Evolutionary conservation across 805 yeast genomes (phyloP).

Genomic region (Lipomyces oligophaga): DNA sequence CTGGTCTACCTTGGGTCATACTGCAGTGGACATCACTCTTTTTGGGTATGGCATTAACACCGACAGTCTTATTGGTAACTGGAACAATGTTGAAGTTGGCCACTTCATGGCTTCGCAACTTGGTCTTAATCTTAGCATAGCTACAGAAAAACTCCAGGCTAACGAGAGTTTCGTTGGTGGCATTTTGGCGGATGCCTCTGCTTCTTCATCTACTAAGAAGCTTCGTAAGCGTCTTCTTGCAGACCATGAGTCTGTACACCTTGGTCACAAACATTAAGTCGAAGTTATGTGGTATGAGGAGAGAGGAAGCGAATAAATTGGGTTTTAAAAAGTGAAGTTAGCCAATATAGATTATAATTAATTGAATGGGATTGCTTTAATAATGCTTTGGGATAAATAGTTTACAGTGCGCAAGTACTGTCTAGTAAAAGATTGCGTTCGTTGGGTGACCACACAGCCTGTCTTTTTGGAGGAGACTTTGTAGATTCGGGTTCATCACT

Average conservation of each 20-base stretch:
- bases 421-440: too few species aligned
- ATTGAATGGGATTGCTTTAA: too few species aligned
- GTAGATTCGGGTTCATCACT: too few species aligned
- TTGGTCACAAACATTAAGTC: slow-evolving; percentile 17
- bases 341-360: too few species aligned
- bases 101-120: slow-evolving; percentile 56
- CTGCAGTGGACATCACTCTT: slow-evolving; percentile 92
- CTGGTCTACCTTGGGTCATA: slow-evolving; percentile 96
- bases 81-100: slow-evolving; percentile 85
- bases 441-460: too few species aligned
- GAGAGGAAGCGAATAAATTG: too few species aligned
- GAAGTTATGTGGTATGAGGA: too few species aligned
- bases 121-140: slow-evolving; percentile 36
- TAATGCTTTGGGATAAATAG: too few species aligned
- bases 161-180: slow-evolving; percentile 21
- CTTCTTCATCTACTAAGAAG: slow-evolving; percentile 7
- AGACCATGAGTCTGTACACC: slow-evolving; percentile 22
- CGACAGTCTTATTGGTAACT: slow-evolving; percentile 64
- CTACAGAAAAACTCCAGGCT: slow-evolving; percentile 33
- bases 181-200: slow-evolving; percentile 16
- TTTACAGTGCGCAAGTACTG: too few species aligned
- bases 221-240: slow-evolving; percentile 18
- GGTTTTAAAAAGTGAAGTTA: too few species aligned
- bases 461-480: too few species aligned
- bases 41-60: slow-evolving; percentile 69